Evolutionary conservation across 177 flowering plant species (phyloP).

Genomic region (Vitis hybrid): DNA sequence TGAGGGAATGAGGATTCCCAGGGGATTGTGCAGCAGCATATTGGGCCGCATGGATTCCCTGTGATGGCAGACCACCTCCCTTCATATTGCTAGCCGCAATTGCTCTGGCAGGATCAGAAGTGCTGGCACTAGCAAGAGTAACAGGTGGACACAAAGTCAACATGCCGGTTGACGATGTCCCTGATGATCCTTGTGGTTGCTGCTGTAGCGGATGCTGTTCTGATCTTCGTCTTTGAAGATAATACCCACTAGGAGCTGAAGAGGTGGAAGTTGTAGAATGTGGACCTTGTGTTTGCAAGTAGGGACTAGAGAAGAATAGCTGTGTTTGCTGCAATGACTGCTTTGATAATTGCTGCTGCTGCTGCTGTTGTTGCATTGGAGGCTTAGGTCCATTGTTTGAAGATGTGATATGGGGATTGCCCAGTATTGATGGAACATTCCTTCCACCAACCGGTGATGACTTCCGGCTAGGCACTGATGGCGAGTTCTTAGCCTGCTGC

Average conservation of each 20-base stretch:
- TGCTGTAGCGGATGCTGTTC: constrained; percentile 39
- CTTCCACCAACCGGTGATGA: constrained; percentile 68
- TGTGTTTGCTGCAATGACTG: constrained; percentile 50
- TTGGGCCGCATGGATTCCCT: constrained; percentile 46
- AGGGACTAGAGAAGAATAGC: constrained; percentile 44
- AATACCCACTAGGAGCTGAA: constrained; percentile 32
- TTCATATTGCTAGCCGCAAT: constrained; percentile 46
- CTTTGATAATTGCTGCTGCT: constrained; percentile 23
- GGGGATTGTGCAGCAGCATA: constrained; percentile 46
- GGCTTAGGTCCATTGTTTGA: constrained; percentile 29
- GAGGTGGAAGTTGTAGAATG: constrained; percentile 27
- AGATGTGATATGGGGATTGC: constrained; percentile 41
- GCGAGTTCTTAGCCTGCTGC: constrained; percentile 45
- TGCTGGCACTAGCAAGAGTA: constrained; percentile 29
- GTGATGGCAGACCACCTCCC: constrained; percentile 40
- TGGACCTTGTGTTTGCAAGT: constrained; percentile 43
- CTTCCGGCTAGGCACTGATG: constrained; percentile 40
- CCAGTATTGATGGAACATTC: constrained; percentile 51
- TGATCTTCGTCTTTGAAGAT: constrained; percentile 38
- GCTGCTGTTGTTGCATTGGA: constrained; percentile 28
- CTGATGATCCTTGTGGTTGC: constrained; percentile 33
- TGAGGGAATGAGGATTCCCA: constrained; percentile 39
- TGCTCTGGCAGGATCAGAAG: constrained; percentile 72
- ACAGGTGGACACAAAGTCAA: constrained; percentile 51
- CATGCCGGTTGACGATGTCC: constrained; percentile 54